Conservation (phyloP, 2,329 filamentous ascomycete genomes). For the Cordyceps cateniannulata region DNA sequence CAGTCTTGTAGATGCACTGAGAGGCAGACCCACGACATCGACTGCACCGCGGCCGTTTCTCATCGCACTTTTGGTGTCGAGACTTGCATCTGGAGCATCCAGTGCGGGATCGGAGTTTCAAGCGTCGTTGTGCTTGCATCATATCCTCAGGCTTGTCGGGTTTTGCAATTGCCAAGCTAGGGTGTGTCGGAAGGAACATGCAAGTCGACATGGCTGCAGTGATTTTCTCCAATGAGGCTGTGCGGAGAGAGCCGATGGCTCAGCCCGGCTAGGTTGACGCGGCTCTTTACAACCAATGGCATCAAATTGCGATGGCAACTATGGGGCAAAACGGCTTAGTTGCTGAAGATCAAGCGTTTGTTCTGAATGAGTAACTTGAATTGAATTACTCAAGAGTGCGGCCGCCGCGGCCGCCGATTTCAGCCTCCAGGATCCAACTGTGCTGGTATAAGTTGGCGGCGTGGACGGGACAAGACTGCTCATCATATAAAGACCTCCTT, state of each 20-base stretch:
- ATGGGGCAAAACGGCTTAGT: background rate
- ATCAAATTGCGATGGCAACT: background rate
- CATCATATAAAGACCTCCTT: background rate
- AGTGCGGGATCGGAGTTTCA: conserved; percentile 14
- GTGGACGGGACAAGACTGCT: background rate
- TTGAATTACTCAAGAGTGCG: background rate
- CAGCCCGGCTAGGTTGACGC: background rate
- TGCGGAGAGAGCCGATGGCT: background rate
- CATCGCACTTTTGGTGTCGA: conserved; percentile 17
- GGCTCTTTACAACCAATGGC: background rate
- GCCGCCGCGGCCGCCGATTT: background rate
- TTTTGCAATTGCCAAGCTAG: background rate
- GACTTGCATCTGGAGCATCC: conserved; percentile 16
- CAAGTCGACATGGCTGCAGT: background rate
- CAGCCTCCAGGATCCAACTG: background rate
- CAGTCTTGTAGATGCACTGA: conserved; percentile 13
- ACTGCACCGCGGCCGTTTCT: conserved; percentile 15
- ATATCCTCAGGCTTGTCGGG: background rate
- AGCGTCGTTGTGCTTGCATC: background rate
- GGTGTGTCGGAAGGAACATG: background rate
- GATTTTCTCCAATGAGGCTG: background rate
- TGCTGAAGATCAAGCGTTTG: background rate
- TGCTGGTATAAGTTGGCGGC: background rate
- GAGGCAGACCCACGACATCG: conserved; percentile 12
- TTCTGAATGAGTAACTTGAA: background rate